These are phyloP conservation scores for Lecanicillium sp. DNA, from an alignment of 2,329 filamentous ascomycete genomes.

Conservation along the genomic window DNA sequence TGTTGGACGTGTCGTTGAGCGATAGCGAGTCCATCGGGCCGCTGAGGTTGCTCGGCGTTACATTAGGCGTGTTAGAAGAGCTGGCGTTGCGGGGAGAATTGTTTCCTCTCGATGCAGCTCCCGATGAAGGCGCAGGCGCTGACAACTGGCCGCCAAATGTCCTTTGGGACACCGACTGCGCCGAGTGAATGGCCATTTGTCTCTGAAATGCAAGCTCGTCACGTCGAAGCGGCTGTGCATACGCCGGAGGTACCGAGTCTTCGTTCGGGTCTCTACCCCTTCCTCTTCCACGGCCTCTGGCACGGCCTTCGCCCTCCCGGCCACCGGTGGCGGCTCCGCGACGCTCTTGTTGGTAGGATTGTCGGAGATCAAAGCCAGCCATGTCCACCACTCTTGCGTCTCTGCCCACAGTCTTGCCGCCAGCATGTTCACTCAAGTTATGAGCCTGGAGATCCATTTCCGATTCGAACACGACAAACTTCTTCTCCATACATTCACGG, in stretches of 20 bases:
- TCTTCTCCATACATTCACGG: slow-evolving; percentile 86
- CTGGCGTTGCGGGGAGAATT: slow-evolving; percentile 11
- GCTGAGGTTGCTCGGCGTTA: slow-evolving; percentile 16
- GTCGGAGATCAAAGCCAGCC: slow-evolving; percentile 72
- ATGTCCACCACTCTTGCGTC: slow-evolving; percentile 84
- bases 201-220: slow-evolving; percentile 89
- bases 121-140: slow-evolving; percentile 17
- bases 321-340: slow-evolving; percentile 36
- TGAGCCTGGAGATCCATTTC: slow-evolving; percentile 94
- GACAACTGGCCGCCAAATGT: slow-evolving; percentile 82
- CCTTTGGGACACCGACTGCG: slow-evolving; percentile 70
- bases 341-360: slow-evolving; percentile 59
- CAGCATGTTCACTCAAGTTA: slow-evolving; percentile 73
- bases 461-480: slow-evolving; percentile 93
- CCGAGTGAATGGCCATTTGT: slow-evolving; percentile 83
- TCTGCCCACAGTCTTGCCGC: slow-evolving; percentile 76
- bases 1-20: slow-evolving; percentile 39
- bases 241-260: slow-evolving; percentile 68
- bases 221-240: slow-evolving; percentile 70
- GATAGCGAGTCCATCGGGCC: slow-evolving; percentile 43
- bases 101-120: slow-evolving; percentile 13
- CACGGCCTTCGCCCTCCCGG: slow-evolving; percentile 28
- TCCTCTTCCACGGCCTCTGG: slow-evolving; percentile 29
- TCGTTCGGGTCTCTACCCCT: slow-evolving; percentile 82
- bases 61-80: slow-evolving; percentile 13